phyloP scores from a whole-genome alignment of 345 rosid genomes.

The Linum usitatissimum region DNA sequence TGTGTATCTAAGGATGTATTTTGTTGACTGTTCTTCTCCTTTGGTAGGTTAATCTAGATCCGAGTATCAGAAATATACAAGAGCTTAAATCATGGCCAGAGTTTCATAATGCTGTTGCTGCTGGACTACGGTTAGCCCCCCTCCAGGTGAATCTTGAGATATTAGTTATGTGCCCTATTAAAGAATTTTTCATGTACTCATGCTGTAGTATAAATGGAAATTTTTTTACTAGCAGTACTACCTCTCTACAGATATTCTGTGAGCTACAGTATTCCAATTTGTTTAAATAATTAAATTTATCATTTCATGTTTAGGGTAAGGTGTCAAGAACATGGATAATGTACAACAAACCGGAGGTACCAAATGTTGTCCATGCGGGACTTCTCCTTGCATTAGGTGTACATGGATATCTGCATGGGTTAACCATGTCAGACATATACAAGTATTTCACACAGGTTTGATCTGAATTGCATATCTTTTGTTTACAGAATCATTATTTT shows the following conservation, averaged over 20 bases:
- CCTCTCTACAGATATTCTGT: background rate
- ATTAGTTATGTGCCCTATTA: background rate
- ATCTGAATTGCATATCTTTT: conserved; percentile 6
- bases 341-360: conserved; percentile 84
- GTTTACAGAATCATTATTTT: background rate
- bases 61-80: conserved; percentile 75
- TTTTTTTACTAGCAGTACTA: background rate
- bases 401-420: conserved; percentile 80
- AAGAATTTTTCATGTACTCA: background rate
- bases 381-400: conserved; percentile 89
- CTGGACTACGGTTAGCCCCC: conserved; percentile 88
- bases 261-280: background rate
- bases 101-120: conserved; percentile 98
- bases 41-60: conserved; percentile 82
- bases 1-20: background rate
- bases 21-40: conserved; percentile 7
- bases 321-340: conserved; percentile 92
- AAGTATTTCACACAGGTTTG: conserved; percentile 74
- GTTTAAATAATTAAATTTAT: conserved; percentile 1
- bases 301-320: conserved; percentile 56
- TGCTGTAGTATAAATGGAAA: background rate
- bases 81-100: conserved; percentile 98
- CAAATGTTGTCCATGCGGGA: conserved; percentile 83
- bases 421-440: conserved; percentile 69
- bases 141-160: conserved; percentile 40